Conservation (phyloP, 306 rosid genomes). For the Rosa persica region DNA sequence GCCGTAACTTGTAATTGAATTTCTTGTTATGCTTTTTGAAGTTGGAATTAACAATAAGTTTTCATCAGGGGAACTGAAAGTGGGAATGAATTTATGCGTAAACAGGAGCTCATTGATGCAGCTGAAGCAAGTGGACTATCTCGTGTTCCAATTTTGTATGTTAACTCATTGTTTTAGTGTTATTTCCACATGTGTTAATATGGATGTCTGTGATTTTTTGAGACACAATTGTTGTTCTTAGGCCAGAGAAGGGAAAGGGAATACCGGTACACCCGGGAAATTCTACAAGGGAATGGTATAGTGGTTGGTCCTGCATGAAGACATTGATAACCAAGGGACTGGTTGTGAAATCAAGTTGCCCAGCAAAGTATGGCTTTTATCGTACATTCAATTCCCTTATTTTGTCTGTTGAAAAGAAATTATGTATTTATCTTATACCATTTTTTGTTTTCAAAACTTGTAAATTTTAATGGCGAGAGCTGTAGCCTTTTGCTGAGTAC, state of each 20-base stretch:
- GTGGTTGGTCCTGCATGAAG: constrained; percentile 94
- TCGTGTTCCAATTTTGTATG: constrained; percentile 77
- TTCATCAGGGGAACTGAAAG: constrained; percentile 62
- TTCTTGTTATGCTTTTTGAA: constrained; percentile 2
- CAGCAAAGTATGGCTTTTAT: constrained; percentile 69
- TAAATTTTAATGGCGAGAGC: neutral
- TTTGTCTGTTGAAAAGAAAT: neutral
- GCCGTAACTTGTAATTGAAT: neutral
- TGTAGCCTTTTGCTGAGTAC: neutral
- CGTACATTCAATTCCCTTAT: neutral
- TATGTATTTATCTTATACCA: neutral
- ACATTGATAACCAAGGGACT: constrained; percentile 73
- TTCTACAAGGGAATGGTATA: constrained; percentile 82
- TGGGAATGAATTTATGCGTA: constrained; percentile 83
- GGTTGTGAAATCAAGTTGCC: constrained; percentile 82
- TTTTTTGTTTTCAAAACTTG: neutral
- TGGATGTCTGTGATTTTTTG: constrained; percentile 14
- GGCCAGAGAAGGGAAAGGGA: constrained; percentile 87
- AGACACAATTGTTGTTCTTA: constrained; percentile 35
- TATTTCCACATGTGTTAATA: constrained; percentile 10
- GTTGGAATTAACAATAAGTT: constrained; percentile 23
- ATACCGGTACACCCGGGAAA: constrained; percentile 59
- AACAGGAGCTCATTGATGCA: constrained; percentile 88
- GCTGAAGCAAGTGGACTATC: constrained; percentile 95
- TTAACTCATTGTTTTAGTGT: constrained; percentile 13